Evolutionary conservation across 768 basidiomycete genomes (phyloP).

Genomic region (Pholiota conissans): DNA sequence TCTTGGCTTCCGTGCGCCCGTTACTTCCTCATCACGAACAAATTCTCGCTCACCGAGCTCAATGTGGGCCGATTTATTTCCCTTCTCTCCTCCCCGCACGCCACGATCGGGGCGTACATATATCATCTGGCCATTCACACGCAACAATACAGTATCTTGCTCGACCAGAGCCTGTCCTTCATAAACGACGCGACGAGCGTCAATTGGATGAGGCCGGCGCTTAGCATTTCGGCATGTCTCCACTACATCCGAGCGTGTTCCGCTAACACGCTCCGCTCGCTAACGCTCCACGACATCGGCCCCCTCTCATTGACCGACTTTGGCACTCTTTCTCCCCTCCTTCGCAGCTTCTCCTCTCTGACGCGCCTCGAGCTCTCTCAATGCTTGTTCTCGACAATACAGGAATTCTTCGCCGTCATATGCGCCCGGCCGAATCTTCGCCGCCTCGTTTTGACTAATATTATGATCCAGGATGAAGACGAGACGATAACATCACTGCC

Average conservation of each 20-base stretch:
- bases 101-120: constrained; percentile 1
- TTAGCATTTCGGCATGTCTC: constrained; percentile 2
- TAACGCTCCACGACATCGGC: constrained; percentile 1
- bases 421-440: background rate
- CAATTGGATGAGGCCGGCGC: background rate
- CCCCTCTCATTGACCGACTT: constrained; percentile 1
- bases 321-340: background rate
- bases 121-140: constrained; percentile 1
- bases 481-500: background rate
- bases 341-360: background rate
- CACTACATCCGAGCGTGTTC: background rate
- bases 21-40: background rate
- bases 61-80: background rate
- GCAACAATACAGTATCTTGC: background rate
- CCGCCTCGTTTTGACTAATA: background rate
- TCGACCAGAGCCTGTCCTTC: background rate
- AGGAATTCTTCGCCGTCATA: background rate
- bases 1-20: constrained; percentile 7
- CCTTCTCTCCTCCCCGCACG: background rate
- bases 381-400: background rate
- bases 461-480: background rate
- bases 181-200: background rate
- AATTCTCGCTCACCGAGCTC: background rate
- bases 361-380: constrained; percentile 3
- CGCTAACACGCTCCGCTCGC: background rate